Conservation (phyloP, 495 filamentous ascomycete genomes). For the Staphylotrichum tortipilum region DNA sequence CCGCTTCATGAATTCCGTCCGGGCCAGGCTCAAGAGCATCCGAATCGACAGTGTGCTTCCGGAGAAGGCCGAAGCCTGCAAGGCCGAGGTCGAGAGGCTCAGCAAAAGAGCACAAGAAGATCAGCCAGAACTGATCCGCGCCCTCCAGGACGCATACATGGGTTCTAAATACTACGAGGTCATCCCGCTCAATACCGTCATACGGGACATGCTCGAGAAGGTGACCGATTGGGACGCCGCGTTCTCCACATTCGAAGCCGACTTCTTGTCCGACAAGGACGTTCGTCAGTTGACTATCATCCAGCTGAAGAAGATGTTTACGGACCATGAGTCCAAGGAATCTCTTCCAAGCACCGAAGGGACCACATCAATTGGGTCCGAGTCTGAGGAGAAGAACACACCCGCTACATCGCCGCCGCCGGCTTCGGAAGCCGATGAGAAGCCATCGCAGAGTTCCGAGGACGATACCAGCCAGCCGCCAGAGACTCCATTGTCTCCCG, state of each 20-base stretch:
- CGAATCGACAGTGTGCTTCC: slow-evolving; percentile 83
- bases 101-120: slow-evolving; percentile 72
- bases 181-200: slow-evolving; percentile 79
- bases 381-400: slow-evolving; percentile 33
- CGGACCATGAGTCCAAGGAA: slow-evolving; percentile 73
- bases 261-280: slow-evolving; percentile 97
- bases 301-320: slow-evolving; percentile 90
- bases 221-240: slow-evolving; percentile 86
- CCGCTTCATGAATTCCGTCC: slow-evolving; percentile 80
- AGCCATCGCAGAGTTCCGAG: slow-evolving; percentile 15
- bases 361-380: slow-evolving; percentile 34
- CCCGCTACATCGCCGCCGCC: slow-evolving; percentile 26
- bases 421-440: slow-evolving; percentile 23
- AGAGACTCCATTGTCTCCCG: slow-evolving; percentile 21
- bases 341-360: slow-evolving; percentile 59
- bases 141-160: slow-evolving; percentile 84
- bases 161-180: slow-evolving; percentile 92
- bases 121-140: slow-evolving; percentile 57
- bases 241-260: slow-evolving; percentile 83
- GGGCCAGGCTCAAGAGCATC: slow-evolving; percentile 73
- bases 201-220: slow-evolving; percentile 84
- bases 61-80: slow-evolving; percentile 73
- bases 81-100: slow-evolving; percentile 67
- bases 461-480: slow-evolving; percentile 5
- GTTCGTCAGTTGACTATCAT: slow-evolving; percentile 84